These are phyloP conservation scores for Butyriboletus loyo DNA, from an alignment of 768 basidiomycete species.

Conservation along the genomic window DNA sequence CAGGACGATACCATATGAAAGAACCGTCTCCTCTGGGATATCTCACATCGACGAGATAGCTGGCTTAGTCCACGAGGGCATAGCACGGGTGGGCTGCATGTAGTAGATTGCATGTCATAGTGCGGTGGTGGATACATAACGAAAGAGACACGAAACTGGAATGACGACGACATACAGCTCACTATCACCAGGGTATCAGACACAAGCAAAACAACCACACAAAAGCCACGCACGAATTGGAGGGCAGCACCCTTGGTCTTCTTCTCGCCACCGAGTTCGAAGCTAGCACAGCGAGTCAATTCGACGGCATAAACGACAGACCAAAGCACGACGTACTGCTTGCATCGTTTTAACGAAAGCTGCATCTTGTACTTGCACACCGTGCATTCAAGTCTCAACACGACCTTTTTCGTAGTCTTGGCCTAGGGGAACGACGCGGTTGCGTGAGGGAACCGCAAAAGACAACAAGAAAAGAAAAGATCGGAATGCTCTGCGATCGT, in stretches of 20 bases:
- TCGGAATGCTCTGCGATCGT: neutral
- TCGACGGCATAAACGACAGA: neutral
- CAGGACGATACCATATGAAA: neutral
- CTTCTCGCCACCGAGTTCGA: slow-evolving; percentile 99
- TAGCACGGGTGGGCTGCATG: slow-evolving; percentile 14
- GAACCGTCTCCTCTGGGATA: too few species aligned
- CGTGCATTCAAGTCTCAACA: slow-evolving; percentile 95
- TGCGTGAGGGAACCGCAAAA: neutral
- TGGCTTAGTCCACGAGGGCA: neutral
- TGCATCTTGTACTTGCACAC: slow-evolving; percentile 99
- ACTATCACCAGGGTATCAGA: slow-evolving; percentile 16
- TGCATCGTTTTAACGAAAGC: slow-evolving; percentile 95
- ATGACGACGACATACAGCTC: slow-evolving; percentile 17
- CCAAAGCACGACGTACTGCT: slow-evolving; percentile 67
- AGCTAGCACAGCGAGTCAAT: slow-evolving; percentile 46
- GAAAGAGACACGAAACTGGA: slow-evolving; percentile 12
- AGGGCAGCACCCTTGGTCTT: slow-evolving; percentile 98
- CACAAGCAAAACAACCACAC: neutral
- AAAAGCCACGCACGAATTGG: slow-evolving; percentile 69
- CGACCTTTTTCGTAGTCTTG: slow-evolving; percentile 99
- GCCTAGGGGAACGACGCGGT: slow-evolving; percentile 47
- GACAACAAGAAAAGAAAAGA: too few species aligned
- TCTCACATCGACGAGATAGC: neutral
- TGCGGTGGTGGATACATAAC: slow-evolving; percentile 24
- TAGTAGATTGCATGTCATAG: slow-evolving; percentile 28